Evolutionary conservation across 129 eudicot species (phyloP), one percentile per base, ranked within the genome.

Genomic region (Kitagawia praeruptora): DNA sequence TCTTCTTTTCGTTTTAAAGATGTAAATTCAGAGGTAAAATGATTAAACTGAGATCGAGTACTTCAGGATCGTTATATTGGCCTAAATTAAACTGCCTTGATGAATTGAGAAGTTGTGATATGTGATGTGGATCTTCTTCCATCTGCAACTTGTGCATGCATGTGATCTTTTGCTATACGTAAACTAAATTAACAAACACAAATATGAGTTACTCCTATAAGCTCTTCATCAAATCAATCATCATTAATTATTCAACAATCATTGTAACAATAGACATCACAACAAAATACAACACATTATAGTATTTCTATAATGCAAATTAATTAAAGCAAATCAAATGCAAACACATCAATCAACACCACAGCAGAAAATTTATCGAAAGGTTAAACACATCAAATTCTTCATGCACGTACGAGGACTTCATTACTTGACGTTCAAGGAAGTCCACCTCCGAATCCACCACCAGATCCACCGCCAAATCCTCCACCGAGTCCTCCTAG

Each of bases 401-500:
- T 0, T 27, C 39, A 27, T 51, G 56, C 56, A 51, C 23, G 58
- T 49, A 4, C 1, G 56, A 51, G 8, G 21, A 12, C 0, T 0
- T 25, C 40, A 28, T 27, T 64, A 2, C 39, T 66, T 66, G 3
- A 66, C 19, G 73, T 31, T 77, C 34, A 77, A 77, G 79, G 79
- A 12, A 39, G 45, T 19, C 70, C 79, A 4, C 79, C 80, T 14
- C 80, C 84, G 47, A 81, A 44, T 3, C 84, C 84, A 21, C 80
- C 66, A 2, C 76, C 80, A 18, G 46, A 79, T 31, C 76, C 83
- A 34, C n/a, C 46, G 7, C 76, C 80, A 63, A 75, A 31, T n/a
- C 80, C 84, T 10, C 80, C 48, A 8, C 76, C 84, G 58, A 19
- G 79, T 19, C 80, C 83, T 16, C 81, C 81, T 27, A 34, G 19